phyloP scores from a whole-genome alignment of 371 early-diverging fungal species.

The Saksenaea oblongispora region DNA sequence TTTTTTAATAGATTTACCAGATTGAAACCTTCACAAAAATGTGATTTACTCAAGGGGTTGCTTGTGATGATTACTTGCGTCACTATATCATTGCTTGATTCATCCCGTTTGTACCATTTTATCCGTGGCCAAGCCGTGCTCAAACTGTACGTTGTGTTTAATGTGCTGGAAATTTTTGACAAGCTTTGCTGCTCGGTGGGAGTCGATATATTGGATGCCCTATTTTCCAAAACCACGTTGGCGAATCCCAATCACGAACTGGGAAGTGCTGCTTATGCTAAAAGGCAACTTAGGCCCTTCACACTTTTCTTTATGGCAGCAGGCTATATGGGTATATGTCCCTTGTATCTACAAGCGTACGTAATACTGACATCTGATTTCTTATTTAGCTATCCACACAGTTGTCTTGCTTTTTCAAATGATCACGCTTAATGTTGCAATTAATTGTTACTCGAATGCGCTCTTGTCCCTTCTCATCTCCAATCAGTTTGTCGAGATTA shows the following conservation, averaged over 20 bases:
- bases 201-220: constrained; percentile 90
- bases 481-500: constrained; percentile 98
- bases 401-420: constrained; percentile 93
- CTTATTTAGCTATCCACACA: constrained; percentile 73
- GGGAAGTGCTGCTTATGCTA: constrained; percentile 36
- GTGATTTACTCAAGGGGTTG: constrained; percentile 83
- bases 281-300: constrained; percentile 54
- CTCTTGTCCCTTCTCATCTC: constrained; percentile 89
- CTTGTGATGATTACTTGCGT: constrained; percentile 75
- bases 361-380: not conserved
- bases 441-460: constrained; percentile 94
- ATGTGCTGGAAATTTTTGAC: constrained; percentile 93
- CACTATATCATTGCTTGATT: constrained; percentile 78
- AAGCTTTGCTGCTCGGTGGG: constrained; percentile 92
- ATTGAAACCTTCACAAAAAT: constrained; percentile 77
- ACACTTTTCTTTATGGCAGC: constrained; percentile 74
- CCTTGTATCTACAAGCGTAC: not conserved
- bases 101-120: constrained; percentile 90
- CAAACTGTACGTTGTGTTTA: constrained; percentile 97
- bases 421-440: constrained; percentile 94
- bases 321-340: constrained; percentile 70
- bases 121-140: constrained; percentile 95
- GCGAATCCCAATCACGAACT: constrained; percentile 35
- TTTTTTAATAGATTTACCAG: constrained; percentile 30
- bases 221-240: constrained; percentile 73